Conservation (phyloP, 805 yeast genomes). For the Barnettozyma pratensis region DNA sequence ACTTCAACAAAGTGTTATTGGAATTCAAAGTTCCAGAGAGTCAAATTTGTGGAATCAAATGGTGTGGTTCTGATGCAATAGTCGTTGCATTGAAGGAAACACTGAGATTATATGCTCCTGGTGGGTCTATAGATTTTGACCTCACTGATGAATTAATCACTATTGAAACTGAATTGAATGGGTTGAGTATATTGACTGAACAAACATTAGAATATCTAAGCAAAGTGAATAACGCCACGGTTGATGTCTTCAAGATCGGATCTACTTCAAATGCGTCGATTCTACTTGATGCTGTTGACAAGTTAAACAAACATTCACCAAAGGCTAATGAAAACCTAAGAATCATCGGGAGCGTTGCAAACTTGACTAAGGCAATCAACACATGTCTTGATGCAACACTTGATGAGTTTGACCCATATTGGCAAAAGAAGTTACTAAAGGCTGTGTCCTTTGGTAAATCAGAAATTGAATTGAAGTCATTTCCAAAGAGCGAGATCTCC, state of each 20-base stretch:
- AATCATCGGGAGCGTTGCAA: conserved; percentile 40
- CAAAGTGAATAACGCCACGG: conserved; percentile 52
- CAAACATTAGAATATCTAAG: conserved; percentile 52
- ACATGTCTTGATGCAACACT: conserved; percentile 70
- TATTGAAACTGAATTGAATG: conserved; percentile 57
- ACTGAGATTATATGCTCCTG: conserved; percentile 66
- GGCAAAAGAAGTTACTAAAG: conserved; percentile 75
- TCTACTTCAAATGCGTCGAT: conserved; percentile 81
- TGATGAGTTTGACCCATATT: conserved; percentile 67
- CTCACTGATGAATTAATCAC: conserved; percentile 35
- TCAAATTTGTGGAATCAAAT: conserved; percentile 46
- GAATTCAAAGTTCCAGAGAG: conserved; percentile 23
- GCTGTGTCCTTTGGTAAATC: conserved; percentile 89
- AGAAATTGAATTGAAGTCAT: conserved; percentile 30
- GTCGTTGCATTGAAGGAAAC: conserved; percentile 58
- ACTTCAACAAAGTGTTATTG: conserved; percentile 22
- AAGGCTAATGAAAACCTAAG: conserved; percentile 75
- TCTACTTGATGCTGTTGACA: conserved; percentile 69
- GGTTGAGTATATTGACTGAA: conserved; percentile 59
- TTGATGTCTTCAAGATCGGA: conserved; percentile 72
- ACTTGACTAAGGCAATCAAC: conserved; percentile 55
- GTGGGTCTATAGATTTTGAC: conserved; percentile 49
- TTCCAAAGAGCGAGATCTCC: conserved; percentile 34
- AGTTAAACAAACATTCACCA: conserved; percentile 63
- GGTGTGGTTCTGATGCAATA: conserved; percentile 89